Evolutionary conservation across 2,329 filamentous ascomycete genomes (phyloP), one percentile per base, ranked within the genome.

Genomic region (Cylindrodendrum hubeiense): DNA sequence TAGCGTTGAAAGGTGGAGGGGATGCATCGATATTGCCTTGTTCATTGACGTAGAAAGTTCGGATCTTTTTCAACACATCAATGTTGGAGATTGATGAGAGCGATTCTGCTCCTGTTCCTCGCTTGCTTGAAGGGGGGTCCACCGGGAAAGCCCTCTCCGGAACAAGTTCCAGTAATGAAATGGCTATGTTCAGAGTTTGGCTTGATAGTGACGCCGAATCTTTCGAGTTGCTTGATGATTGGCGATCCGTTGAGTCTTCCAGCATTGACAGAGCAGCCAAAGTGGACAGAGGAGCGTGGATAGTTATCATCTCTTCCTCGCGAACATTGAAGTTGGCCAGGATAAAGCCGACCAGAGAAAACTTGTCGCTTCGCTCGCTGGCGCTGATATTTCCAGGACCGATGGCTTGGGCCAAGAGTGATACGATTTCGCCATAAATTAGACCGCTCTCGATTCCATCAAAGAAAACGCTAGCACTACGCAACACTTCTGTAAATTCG

Each of bases 401-500:
- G 57, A 90, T 81, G n/a, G 87, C 83, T 71, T 89, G 85, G 1
- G 85, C 85, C 64, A 96, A 82, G 44, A 96, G 85, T 13, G 88
- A 84, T 60, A 93, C 83, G 60, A 97, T 85, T 76, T 97, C 93
- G 51, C 91, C 90, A 84, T 97, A 99, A 50, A 99, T 97, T 21
- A 98, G 84, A 8, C 93, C 92, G 73, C 95, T 97, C 79, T 99
- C 96, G 41, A 98, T 95, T 5, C 95, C 95, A 76, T 99, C 96
- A 71, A 99, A 99, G 80, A 99, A 99, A 43, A 96, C 91, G 76
- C 93, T 97, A 5, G 95, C 96, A 76, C 95, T 98, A 71, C 93
- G 90, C 70, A 98, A 86, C 3, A 98, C 94, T 78, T 99, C 96
- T 15, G 89, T 86, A 66, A 96, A 94, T 63, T 95, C 90, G 7